Base-by-base conservation (phyloP, 2,329 filamentous ascomycete genomes). In the Paracoccidioides lutzii region DNA sequence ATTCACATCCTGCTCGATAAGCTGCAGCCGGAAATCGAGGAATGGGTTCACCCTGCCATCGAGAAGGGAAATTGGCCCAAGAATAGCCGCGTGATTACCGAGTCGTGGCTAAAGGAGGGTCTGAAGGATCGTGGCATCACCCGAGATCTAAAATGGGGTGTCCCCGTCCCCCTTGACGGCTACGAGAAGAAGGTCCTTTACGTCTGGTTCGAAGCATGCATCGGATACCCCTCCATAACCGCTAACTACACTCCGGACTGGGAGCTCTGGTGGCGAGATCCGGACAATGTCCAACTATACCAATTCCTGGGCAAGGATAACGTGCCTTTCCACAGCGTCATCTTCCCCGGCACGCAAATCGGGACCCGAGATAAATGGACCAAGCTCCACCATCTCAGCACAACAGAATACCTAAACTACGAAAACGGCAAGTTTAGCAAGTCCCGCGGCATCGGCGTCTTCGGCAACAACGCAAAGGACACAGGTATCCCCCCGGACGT, bases 241-340 rank as follows among this genome's bases (percentile, higher is more conserved):
- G 87, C 87, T 59, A 87, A 80, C 60, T 91, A 90, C 68, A 91
- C 88, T 3, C 79, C 81, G 54, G 78, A 90, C 59, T 94, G 88
- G 88, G 83, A 90, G 73, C 79, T 87, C 66, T 94, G 88, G 88
- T 94, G 88, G 88, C 82, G 84, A 65, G 83, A 90, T 68, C 86
- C 87, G 0, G 83, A 90, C 37, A 78, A 91, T 43, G 88, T 93
- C 53, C 80, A 83, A 65, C 80, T 93, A 12, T 91, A 90, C 69
- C 88, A 93, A 73, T 90, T 93, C 75, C 88, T 91, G 81, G 88
- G 88, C 73, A 93, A 93, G 67, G 84, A 88, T 69, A 88, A 88
- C 62, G 84, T 85, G 10, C 80, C 80, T 7, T 89, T 88, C 75
- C 87, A 91, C 73, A 85, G 85, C 44, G 85, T 91, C 64, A 87